These are phyloP conservation scores for Microsporum canis DNA, from an alignment of 2,329 filamentous ascomycete genomes.

Conservation along the genomic window DNA sequence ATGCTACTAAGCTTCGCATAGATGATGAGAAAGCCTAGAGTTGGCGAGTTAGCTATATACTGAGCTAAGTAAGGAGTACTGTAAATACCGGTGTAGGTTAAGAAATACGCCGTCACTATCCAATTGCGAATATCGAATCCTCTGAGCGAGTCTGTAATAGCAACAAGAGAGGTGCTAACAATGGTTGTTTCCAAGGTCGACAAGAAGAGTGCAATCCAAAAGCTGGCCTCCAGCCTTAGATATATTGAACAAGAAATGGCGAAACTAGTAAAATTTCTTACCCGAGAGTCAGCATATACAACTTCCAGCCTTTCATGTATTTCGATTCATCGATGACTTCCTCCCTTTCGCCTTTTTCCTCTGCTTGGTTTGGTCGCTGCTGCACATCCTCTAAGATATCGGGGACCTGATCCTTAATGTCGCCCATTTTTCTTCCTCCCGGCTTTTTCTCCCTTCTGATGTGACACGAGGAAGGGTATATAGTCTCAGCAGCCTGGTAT, in stretches of 20 bases:
- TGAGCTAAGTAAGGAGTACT: not conserved
- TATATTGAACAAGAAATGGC: not conserved
- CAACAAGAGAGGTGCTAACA: slow-evolving; percentile 41
- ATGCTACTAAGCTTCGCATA: slow-evolving; percentile 39
- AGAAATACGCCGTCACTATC: slow-evolving; percentile 41
- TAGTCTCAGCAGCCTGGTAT: too few relatives aligned
- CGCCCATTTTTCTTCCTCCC: too few relatives aligned
- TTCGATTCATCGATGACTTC: not conserved
- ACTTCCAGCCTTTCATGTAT: not conserved
- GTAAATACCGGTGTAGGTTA: slow-evolving; percentile 37
- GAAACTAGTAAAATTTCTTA: not conserved
- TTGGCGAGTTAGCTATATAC: not conserved
- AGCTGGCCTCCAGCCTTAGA: slow-evolving; percentile 7
- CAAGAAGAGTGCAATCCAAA: slow-evolving; percentile 30
- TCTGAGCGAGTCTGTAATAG: slow-evolving; percentile 32
- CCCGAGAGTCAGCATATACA: not conserved
- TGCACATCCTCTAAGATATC: too few relatives aligned
- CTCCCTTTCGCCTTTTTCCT: too few relatives aligned
- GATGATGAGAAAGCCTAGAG: slow-evolving; percentile 31
- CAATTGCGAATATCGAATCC: slow-evolving; percentile 32
- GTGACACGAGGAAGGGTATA: too few relatives aligned
- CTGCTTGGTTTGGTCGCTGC: too few relatives aligned
- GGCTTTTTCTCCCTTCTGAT: too few relatives aligned
- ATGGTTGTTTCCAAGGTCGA: slow-evolving; percentile 41
- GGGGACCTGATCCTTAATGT: too few relatives aligned